Conservation (phyloP, 108 stramenopile species). For the Conticribra weissflogii region DNA sequence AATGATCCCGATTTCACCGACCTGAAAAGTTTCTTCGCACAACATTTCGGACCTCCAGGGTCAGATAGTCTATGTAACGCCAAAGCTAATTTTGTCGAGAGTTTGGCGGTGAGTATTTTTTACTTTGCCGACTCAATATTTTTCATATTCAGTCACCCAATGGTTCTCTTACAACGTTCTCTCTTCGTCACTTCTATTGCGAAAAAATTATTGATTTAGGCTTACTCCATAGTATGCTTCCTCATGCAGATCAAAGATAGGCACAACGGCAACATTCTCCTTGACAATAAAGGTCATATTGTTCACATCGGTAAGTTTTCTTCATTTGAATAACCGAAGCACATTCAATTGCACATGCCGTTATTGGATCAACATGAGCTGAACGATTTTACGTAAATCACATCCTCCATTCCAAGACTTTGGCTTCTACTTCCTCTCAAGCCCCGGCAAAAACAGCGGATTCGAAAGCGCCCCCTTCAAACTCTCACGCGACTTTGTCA, state of each 20-base stretch:
- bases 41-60: slow-evolving; percentile 76
- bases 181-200: background rate
- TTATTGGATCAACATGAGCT: too few species aligned
- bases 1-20: slow-evolving; percentile 83
- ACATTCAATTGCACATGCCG: background rate
- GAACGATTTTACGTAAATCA: slow-evolving; percentile 13
- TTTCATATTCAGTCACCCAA: background rate
- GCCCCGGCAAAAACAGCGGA: slow-evolving; percentile 93
- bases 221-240: slow-evolving; percentile 93
- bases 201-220: slow-evolving; percentile 24
- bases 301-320: slow-evolving; percentile 76
- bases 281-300: slow-evolving; percentile 93
- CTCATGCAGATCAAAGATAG: slow-evolving; percentile 98
- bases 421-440: slow-evolving; percentile 92
- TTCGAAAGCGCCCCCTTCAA: slow-evolving; percentile 99
- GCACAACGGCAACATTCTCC: slow-evolving; percentile 95
- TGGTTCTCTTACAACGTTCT: too few species aligned
- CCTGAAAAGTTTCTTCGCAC: slow-evolving; percentile 84
- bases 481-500: slow-evolving; percentile 91
- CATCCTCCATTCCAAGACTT: slow-evolving; percentile 52
- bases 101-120: slow-evolving; percentile 65
- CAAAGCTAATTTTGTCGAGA: slow-evolving; percentile 91
- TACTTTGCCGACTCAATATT: background rate
- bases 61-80: slow-evolving; percentile 70
- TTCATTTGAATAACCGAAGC: background rate